A percentile compares a stretch with the other conserved stretches of the same genome.
phyloP scores from a whole-genome alignment of 2,329 filamentous ascomycete species.

The Sclerotinia sclerotiorum region DNA sequence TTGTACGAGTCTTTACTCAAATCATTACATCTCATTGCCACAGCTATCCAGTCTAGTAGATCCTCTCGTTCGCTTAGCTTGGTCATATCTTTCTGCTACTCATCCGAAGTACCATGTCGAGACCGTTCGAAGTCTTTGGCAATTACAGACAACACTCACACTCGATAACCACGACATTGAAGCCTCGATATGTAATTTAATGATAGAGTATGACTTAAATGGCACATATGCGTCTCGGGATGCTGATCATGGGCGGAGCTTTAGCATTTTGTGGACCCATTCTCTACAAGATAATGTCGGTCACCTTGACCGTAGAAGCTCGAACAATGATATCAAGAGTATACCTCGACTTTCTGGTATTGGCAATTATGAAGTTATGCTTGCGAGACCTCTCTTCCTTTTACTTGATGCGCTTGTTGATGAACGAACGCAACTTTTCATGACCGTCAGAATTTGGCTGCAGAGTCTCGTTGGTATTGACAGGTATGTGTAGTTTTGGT shows the following conservation, averaged over 20 bases:
- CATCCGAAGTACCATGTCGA: conserved; percentile 94
- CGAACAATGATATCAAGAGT: conserved; percentile 41
- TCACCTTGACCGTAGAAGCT: conserved; percentile 49
- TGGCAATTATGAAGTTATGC: conserved; percentile 68
- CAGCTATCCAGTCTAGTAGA: conserved; percentile 64
- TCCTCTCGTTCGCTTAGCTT: conserved; percentile 69
- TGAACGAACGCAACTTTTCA: conserved; percentile 70
- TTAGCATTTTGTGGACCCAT: conserved; percentile 81
- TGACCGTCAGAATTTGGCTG: conserved; percentile 79
- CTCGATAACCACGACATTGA: conserved; percentile 72
- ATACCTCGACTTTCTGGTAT: conserved; percentile 52
- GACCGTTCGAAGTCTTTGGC: conserved; percentile 81
- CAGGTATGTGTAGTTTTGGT: conserved; percentile 48
- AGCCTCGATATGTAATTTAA: conserved; percentile 69
- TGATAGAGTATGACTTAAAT: conserved; percentile 55
- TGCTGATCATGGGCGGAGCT: conserved; percentile 66
- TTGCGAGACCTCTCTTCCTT: conserved; percentile 78
- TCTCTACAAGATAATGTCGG: conserved; percentile 59
- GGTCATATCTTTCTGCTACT: conserved; percentile 77
- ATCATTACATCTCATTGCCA: conserved; percentile 51
- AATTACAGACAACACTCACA: conserved; percentile 72
- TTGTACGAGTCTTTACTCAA: conserved; percentile 55
- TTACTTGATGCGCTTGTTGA: conserved; percentile 76
- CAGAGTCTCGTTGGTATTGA: conserved; percentile 64
- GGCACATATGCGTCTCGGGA: conserved; percentile 50